A percentile compares a stretch with the other conserved stretches of the same genome.
Conservation (phyloP, 108 stramenopile genomes). For the Conticribra guillardii region DNA sequence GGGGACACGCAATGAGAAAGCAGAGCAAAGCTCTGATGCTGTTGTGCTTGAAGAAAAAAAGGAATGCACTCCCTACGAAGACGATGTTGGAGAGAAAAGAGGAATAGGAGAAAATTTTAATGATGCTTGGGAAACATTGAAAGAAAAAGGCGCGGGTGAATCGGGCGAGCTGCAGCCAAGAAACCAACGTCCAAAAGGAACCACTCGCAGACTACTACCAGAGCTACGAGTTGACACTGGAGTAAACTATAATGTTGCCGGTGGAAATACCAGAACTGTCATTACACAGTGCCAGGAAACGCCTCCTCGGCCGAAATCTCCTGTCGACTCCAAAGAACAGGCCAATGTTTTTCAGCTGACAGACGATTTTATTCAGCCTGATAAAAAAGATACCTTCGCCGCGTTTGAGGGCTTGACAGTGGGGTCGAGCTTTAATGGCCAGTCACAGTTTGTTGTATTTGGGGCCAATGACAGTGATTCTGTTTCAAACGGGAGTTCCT, state of each 20-base stretch:
- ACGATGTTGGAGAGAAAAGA: not conserved
- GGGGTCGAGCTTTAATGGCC: not conserved
- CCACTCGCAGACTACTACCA: not conserved
- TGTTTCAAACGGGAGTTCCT: constrained; percentile 22
- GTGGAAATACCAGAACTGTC: not conserved
- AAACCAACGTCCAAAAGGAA: not conserved
- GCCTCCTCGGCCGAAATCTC: not conserved
- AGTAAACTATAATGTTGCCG: not conserved
- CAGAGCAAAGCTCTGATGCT: too few relatives aligned
- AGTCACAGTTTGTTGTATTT: constrained; percentile 11
- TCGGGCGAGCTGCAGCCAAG: not conserved
- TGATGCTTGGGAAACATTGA: not conserved
- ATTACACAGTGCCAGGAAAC: too few relatives aligned
- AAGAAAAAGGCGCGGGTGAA: not conserved
- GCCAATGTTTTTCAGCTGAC: not conserved
- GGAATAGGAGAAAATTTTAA: not conserved
- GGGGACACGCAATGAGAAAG: too few relatives aligned
- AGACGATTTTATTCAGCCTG: too few relatives aligned
- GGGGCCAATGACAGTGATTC: not conserved
- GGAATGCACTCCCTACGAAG: not conserved
- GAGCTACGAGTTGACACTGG: constrained; percentile 35
- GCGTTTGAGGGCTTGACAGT: constrained; percentile 3
- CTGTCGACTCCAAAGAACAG: not conserved
- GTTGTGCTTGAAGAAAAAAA: too few relatives aligned
- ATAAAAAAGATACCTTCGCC: not conserved